Evolutionary conservation across 1,284 basidiomycete genomes (phyloP).

Genomic region (Retiboletus fuscus): DNA sequence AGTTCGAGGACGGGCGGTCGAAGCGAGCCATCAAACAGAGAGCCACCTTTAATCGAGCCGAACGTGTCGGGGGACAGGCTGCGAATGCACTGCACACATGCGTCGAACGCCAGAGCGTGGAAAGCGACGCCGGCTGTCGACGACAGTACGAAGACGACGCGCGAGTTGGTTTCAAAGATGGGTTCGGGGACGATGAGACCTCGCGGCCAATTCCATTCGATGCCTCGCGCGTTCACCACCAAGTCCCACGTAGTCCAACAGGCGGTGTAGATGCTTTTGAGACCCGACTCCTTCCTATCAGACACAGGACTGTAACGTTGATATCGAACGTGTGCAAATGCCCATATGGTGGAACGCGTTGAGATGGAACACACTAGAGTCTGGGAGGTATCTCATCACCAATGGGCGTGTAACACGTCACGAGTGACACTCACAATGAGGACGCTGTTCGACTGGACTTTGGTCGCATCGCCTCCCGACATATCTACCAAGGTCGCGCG

Average conservation of each 20-base stretch:
- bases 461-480: constrained; percentile 31
- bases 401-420: not conserved
- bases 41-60: constrained; percentile 45
- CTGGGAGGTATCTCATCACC: constrained; percentile 18
- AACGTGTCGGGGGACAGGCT: constrained; percentile 34
- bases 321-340: constrained; percentile 29
- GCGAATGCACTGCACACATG: constrained; percentile 27
- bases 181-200: constrained; percentile 34
- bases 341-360: constrained; percentile 38
- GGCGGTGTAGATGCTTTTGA: constrained; percentile 21
- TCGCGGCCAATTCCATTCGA: constrained; percentile 46
- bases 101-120: constrained; percentile 35
- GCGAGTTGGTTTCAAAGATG: constrained; percentile 24
- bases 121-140: constrained; percentile 1
- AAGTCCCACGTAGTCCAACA: constrained; percentile 47
- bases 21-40: constrained; percentile 62
- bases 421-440: constrained; percentile 36
- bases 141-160: constrained; percentile 25
- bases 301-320: constrained; percentile 16
- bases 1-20: constrained; percentile 56
- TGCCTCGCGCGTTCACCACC: constrained; percentile 37
- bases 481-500: constrained; percentile 39
- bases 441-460: constrained; percentile 28
- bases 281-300: not conserved
- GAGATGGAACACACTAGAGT: constrained; percentile 34